A percentile compares a stretch with the other conserved stretches of the same genome.
Conservation (phyloP, 805 yeast genomes). For the Lachancea sp. region DNA sequence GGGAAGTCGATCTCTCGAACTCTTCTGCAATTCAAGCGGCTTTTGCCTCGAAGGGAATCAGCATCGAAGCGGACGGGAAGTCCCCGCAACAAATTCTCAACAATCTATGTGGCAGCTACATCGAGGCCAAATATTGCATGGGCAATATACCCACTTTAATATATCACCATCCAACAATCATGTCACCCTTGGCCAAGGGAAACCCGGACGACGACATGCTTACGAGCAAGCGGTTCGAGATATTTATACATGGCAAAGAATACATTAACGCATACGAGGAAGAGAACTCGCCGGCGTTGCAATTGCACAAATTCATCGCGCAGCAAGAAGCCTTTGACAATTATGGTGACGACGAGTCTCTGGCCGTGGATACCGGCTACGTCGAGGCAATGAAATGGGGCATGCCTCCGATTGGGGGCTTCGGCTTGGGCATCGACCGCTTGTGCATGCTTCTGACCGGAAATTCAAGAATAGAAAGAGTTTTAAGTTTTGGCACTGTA, state of each 20-base stretch:
- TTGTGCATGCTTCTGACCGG: constrained; percentile 72
- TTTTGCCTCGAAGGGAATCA: constrained; percentile 4
- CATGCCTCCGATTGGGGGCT: constrained; percentile 96
- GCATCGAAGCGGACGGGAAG: constrained; percentile 32
- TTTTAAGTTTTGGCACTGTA: constrained; percentile 66
- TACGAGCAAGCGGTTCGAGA: constrained; percentile 70
- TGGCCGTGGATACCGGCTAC: constrained; percentile 66
- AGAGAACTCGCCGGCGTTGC: constrained; percentile 80
- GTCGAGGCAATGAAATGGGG: constrained; percentile 83
- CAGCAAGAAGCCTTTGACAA: constrained; percentile 48
- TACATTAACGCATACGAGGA: constrained; percentile 93
- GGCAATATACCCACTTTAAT: constrained; percentile 57
- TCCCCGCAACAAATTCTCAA: constrained; percentile 62
- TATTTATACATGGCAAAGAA: constrained; percentile 75
- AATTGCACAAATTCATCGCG: constrained; percentile 50
- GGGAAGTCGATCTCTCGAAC: constrained; percentile 30
- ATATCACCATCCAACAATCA: constrained; percentile 70
- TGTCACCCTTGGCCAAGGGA: constrained; percentile 88
- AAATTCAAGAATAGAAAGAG: constrained; percentile 62
- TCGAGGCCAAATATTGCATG: constrained; percentile 56
- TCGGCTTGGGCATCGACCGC: constrained; percentile 94
- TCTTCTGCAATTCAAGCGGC: constrained; percentile 13
- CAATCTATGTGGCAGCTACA: constrained; percentile 47
- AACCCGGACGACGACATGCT: constrained; percentile 29
- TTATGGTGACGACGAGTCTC: constrained; percentile 52